Conservation (phyloP, 306 rosid species). For the Cicer cuneatum region DNA sequence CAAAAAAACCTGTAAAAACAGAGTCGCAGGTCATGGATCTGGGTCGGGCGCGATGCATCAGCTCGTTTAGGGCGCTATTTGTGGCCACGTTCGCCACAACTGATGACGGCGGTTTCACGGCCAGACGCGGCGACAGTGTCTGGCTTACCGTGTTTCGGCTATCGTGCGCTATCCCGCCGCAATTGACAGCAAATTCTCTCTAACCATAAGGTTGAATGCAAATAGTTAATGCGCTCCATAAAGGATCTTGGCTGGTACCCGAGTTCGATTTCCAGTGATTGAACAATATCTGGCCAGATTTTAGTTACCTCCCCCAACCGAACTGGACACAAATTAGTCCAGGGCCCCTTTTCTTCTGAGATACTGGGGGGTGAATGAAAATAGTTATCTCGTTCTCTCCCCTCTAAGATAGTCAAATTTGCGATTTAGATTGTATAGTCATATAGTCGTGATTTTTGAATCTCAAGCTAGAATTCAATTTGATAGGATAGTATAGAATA, state of each 20-base stretch:
- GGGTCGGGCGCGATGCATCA: too few species aligned
- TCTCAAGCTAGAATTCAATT: conserved; percentile 3
- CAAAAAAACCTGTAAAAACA: too few species aligned
- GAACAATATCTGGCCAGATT: background rate
- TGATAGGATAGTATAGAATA: background rate
- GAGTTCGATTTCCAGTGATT: background rate
- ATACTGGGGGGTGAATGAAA: background rate
- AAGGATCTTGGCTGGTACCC: background rate
- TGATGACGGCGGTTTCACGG: too few species aligned
- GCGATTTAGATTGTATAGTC: background rate
- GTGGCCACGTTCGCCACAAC: too few species aligned
- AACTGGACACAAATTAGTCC: background rate
- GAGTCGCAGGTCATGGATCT: too few species aligned
- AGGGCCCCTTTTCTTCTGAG: background rate
- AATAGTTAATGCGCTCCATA: background rate
- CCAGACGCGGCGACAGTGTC: too few species aligned
- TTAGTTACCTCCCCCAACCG: background rate
- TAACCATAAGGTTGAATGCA: background rate
- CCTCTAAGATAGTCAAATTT: background rate
- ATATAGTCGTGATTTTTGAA: background rate
- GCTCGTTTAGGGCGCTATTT: too few species aligned
- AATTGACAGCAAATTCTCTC: too few species aligned
- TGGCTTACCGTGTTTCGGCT: too few species aligned
- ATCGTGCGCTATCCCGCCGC: too few species aligned
- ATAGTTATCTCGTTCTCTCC: background rate